Evolutionary conservation across 129 eudicot genomes (phyloP).

Genomic region (Centaurea solstitialis): DNA sequence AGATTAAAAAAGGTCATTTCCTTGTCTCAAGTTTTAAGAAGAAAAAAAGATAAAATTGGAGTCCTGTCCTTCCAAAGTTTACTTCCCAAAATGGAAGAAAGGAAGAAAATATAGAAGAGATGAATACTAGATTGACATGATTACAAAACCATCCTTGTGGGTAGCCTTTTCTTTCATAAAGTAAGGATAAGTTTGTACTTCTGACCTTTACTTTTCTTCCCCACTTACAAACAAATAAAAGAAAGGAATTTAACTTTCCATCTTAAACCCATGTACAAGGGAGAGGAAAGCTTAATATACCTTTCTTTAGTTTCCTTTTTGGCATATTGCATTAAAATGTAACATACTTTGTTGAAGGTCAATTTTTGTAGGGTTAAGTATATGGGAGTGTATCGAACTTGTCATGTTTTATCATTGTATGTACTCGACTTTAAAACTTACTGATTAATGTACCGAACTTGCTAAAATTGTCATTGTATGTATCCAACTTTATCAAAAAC

Average conservation of each 20-base stretch:
- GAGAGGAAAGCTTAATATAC: not conserved
- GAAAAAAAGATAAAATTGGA: slow-evolving; percentile 2
- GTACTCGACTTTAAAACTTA: too few species aligned
- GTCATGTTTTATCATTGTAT: too few species aligned
- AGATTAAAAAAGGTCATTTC: slow-evolving; percentile 10
- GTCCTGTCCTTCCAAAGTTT: slow-evolving; percentile 12
- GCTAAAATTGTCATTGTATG: too few species aligned
- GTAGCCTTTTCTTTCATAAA: slow-evolving; percentile 20
- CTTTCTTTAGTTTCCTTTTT: not conserved
- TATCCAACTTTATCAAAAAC: too few species aligned
- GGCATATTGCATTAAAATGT: not conserved
- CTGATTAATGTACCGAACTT: too few species aligned
- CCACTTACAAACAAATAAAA: slow-evolving; percentile 4
- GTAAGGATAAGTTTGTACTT: not conserved
- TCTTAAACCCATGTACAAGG: slow-evolving; percentile 10
- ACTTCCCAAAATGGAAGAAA: slow-evolving; percentile 9
- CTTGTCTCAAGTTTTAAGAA: not conserved
- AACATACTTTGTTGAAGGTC: not conserved
- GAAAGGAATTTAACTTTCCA: slow-evolving; percentile 26
- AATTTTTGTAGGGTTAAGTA: not conserved
- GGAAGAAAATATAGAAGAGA: slow-evolving; percentile 5
- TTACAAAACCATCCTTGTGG: slow-evolving; percentile 9
- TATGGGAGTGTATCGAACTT: too few species aligned
- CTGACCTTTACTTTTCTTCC: slow-evolving; percentile 17
- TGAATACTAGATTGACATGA: slow-evolving; percentile 20